phyloP scores from a whole-genome alignment of 441 rosid genomes.

The Populus trichocarpa region DNA sequence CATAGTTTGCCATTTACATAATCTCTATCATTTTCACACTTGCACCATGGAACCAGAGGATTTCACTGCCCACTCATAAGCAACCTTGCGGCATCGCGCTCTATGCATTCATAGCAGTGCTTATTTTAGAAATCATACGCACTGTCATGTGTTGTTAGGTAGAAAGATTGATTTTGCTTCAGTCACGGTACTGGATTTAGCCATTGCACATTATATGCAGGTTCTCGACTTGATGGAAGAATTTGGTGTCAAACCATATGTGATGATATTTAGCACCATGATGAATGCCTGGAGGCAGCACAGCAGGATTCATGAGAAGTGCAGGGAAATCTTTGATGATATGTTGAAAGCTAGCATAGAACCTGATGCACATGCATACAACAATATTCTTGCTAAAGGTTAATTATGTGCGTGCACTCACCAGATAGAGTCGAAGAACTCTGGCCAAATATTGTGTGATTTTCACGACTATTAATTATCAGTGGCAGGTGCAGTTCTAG shows the following conservation, averaged over 20 bases:
- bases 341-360: constrained; percentile 62
- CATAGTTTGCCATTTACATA: no score
- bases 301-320: constrained; percentile 75
- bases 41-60: no score
- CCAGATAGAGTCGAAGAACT: constrained; percentile 60
- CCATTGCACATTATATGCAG: constrained; percentile 26
- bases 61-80: no score
- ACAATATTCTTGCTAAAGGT: constrained; percentile 68
- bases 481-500: constrained; percentile 65
- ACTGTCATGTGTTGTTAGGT: background rate
- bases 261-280: constrained; percentile 72
- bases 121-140: background rate
- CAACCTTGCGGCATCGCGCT: no score
- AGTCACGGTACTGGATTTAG: background rate
- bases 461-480: constrained; percentile 51
- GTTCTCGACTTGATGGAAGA: constrained; percentile 69
- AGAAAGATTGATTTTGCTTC: background rate
- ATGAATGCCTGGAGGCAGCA: constrained; percentile 70
- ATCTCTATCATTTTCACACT: no score
- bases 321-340: constrained; percentile 66
- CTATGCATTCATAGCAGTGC: background rate
- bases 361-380: constrained; percentile 63
- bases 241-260: constrained; percentile 64
- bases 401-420: constrained; percentile 49
- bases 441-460: constrained; percentile 59